Base-by-base conservation (phyloP, 2,329 filamentous ascomycete species). In the Penicillium hesseltinei region DNA sequence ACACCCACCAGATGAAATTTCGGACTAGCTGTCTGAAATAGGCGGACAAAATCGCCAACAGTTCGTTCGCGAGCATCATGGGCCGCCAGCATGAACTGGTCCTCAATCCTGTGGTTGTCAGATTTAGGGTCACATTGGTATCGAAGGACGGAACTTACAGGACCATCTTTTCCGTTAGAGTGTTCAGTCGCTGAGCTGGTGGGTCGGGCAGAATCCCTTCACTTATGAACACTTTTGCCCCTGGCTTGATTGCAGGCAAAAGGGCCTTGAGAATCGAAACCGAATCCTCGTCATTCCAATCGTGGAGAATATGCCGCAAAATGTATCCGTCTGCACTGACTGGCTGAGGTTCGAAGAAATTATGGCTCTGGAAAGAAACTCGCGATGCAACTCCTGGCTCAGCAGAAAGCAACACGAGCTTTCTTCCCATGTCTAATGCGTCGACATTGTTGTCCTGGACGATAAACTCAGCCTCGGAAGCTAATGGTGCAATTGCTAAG, bases 291-390 rank as follows among this genome's bases (percentile, higher is more conserved):
- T 57, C 42, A 27, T 49, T 50, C 57, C 57, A 62, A 19, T 62
- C 57, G 27, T 62, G 60, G 15, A 56, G 48, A 10, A 62, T 54
- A 45, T 55, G 55, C 3, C 57, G 60, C 29, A 62, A 35, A 4
- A 62, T 25, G 15, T 60, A 62, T 4, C 52, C 51, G 44, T 60
- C 58, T 3, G 52, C 53, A 40, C 49, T 48, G 4, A 66, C 38
- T 57, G 51, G 15, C 65, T 52, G 21, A 11, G 54, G 15, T 25
- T 52, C 8, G 53, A 55, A 50, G 46, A 54, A 58, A 36, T 50
- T 33, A 42, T 54, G 51, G 23, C 23, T 10, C 27, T 58, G 44
- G 46, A 56, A 56, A 11, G 19, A 36, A 17, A 47, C 42, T 17
- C 56, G 51, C 15, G 56, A 54, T 25, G 33, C 33, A 49, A 17